phyloP scores from a whole-genome alignment of 1,284 basidiomycete genomes.

The Heterobasidion irregulare region DNA sequence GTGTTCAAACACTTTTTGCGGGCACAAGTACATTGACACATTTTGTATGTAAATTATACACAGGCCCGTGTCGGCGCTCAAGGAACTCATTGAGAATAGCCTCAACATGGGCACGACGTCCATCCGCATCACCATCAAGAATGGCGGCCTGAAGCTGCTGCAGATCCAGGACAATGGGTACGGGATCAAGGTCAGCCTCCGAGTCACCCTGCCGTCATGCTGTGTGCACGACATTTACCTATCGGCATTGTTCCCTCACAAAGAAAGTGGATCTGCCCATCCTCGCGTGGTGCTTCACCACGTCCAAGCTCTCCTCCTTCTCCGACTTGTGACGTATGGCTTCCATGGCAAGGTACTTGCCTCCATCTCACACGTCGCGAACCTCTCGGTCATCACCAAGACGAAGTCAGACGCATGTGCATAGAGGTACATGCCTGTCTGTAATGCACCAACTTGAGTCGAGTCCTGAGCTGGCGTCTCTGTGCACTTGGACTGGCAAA shows the following conservation, averaged over 20 bases:
- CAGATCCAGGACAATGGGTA: slow-evolving; percentile 97
- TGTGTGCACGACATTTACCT: background rate
- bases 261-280: slow-evolving; percentile 77
- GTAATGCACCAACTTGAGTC: background rate
- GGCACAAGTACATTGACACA: too few relatives aligned
- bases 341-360: slow-evolving; percentile 97
- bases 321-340: slow-evolving; percentile 91
- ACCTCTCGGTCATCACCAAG: slow-evolving; percentile 86
- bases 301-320: slow-evolving; percentile 86
- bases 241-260: background rate
- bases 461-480: too few relatives aligned
- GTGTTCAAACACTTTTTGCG: too few relatives aligned
- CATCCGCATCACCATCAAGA: slow-evolving; percentile 86
- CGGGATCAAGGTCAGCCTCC: slow-evolving; percentile 71
- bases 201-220: too few relatives aligned
- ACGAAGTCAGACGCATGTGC: slow-evolving; percentile 74
- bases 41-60: slow-evolving; percentile 76
- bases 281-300: slow-evolving; percentile 93
- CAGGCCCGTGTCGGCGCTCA: slow-evolving; percentile 90
- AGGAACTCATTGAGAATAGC: slow-evolving; percentile 93
- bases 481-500: too few relatives aligned
- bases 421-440: slow-evolving; percentile 61
- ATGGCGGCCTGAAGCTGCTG: slow-evolving; percentile 91
- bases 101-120: slow-evolving; percentile 88
- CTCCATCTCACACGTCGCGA: slow-evolving; percentile 92